Evolutionary conservation across 164 flowering plant species (phyloP), one percentile per base, ranked within the genome.

Genomic region (Liquidambar formosana): DNA sequence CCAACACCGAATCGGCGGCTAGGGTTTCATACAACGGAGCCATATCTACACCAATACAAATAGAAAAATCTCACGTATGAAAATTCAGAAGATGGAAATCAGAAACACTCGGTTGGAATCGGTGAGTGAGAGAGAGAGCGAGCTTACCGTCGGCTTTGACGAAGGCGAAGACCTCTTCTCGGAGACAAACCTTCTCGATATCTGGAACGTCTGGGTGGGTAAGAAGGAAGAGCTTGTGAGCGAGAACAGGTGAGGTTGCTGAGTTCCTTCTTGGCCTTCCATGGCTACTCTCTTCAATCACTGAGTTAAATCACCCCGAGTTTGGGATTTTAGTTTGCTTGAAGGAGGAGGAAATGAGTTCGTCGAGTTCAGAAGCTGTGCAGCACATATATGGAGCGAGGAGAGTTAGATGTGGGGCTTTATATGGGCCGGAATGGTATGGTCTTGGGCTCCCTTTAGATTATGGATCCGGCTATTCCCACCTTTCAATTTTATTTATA

Each of bases 121-220:
- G 21, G 60, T 12, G 23, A 66, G 18, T 19, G 5, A 33, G 41
- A n/a, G n/a, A 25, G 5, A 4, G 10, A 47, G 21, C 10, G 47
- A 16, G 48, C 54, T 70, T 81, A 95, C 99, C 90, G 64, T 87
- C 81, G 28, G 85, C 70, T 73, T 83, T 82, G 49, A 95, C 86
- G 43, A 75, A 63, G 18, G 78, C 61, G 45, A 88, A 64, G 61
- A 91, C 97, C 70, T 95, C 97, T 10, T 89, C 96, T 6, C 82
- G 82, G 78, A 95, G 88, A 13, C 79, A 83, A 56, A 93, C 90
- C 71, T 89, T 95, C 76, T 93, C 97, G 73, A 95, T 89, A 82
- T 95, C 99, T 16, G 70, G 81, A 1, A 89, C 88, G n/a, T 91
- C 97, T 1, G 88, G 82, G 9, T 89, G 99, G 5, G 78, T 82